Evolutionary conservation across 768 basidiomycete genomes (phyloP).

Genomic region (Clitopilus hobsonii): DNA sequence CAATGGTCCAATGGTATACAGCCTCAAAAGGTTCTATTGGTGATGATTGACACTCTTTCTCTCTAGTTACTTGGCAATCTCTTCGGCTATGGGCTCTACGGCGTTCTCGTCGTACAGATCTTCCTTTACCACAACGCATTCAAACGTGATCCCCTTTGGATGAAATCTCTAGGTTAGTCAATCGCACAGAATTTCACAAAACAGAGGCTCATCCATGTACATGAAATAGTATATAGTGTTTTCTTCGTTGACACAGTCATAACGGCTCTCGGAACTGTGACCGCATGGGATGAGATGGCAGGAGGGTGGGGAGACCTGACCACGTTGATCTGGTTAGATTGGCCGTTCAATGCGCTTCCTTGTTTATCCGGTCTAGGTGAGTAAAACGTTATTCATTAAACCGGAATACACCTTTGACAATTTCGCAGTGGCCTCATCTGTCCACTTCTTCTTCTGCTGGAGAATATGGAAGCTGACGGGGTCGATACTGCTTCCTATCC

Average conservation of each 20-base stretch:
- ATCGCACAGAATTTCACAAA: not conserved
- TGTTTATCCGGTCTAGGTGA: constrained; percentile 14
- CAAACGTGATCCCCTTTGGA: constrained; percentile 1
- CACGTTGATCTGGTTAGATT: constrained; percentile 4
- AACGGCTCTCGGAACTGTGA: constrained; percentile 15
- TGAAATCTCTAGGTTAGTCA: constrained; percentile 7
- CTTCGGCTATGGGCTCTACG: constrained; percentile 7
- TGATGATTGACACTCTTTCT: not conserved
- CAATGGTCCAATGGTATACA: constrained; percentile 6
- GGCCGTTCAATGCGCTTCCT: constrained; percentile 12
- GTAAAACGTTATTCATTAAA: not conserved
- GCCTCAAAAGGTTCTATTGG: not conserved
- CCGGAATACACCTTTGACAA: not conserved
- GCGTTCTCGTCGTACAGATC: constrained; percentile 9
- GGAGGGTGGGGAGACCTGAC: constrained; percentile 15
- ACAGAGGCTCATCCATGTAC: not conserved
- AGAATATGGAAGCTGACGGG: constrained; percentile 15
- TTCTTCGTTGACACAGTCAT: constrained; percentile 13
- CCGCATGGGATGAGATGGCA: constrained; percentile 14
- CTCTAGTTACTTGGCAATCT: constrained; percentile 9
- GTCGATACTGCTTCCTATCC: constrained; percentile 7
- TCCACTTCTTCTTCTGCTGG: constrained; percentile 18
- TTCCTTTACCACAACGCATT: constrained; percentile 7
- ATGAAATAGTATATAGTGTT: constrained; percentile 8
- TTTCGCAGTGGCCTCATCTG: constrained; percentile 5